A percentile compares a stretch with the other conserved stretches of the same genome.
phyloP scores from a whole-genome alignment of 805 yeast genomes.

The Metschnikowia hibisci region DNA sequence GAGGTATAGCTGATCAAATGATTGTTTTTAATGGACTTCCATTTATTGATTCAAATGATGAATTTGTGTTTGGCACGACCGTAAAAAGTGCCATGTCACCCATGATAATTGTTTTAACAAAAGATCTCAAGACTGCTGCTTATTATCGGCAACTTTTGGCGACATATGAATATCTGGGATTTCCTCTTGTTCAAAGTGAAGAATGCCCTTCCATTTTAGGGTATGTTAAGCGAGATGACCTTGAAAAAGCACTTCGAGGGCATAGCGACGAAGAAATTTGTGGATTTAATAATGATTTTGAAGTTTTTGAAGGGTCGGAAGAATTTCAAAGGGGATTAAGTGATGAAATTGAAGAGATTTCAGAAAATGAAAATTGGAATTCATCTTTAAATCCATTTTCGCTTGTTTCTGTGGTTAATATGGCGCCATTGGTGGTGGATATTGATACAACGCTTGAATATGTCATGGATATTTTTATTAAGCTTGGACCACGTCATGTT shows the following conservation, averaged over 20 bases:
- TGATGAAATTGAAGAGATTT: no score
- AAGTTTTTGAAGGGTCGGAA: not conserved
- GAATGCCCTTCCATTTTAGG: constrained; percentile 42
- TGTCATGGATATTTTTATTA: constrained; percentile 64
- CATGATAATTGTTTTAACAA: constrained; percentile 35
- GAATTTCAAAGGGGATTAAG: not conserved
- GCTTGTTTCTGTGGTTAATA: constrained; percentile 30
- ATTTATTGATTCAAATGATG: constrained; percentile 67
- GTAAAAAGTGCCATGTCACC: constrained; percentile 63
- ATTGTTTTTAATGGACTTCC: constrained; percentile 87
- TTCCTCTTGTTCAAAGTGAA: constrained; percentile 49
- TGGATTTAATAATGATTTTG: constrained; percentile 10
- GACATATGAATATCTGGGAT: constrained; percentile 41
- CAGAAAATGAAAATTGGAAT: constrained; percentile 5
- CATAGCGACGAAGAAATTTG: constrained; percentile 16
- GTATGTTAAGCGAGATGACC: constrained; percentile 40
- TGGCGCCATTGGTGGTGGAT: constrained; percentile 60
- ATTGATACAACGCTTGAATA: constrained; percentile 54
- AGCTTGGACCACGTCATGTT: constrained; percentile 75
- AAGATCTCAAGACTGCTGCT: constrained; percentile 22
- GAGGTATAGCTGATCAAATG: constrained; percentile 96
- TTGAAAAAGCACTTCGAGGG: constrained; percentile 13
- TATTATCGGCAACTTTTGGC: constrained; percentile 32
- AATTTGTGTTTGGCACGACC: constrained; percentile 45
- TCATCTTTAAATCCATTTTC: constrained; percentile 22